phyloP scores from a whole-genome alignment of 2,329 filamentous ascomycete genomes.

The Seiridium cupressi region DNA sequence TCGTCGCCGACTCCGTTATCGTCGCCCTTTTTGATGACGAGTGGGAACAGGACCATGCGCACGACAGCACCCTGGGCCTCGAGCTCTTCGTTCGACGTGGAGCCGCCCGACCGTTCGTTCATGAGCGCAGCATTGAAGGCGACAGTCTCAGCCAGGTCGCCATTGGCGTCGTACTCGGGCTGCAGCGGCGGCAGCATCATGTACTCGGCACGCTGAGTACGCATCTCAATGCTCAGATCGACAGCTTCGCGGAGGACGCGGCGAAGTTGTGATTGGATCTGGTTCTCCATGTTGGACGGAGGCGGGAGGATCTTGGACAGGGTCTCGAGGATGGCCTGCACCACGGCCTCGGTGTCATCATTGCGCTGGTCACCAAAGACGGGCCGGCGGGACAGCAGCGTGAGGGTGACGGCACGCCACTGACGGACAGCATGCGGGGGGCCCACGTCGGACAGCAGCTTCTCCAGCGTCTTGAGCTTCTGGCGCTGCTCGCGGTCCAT shows the following conservation, averaged over 20 bases:
- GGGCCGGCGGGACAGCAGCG: constrained; percentile 76
- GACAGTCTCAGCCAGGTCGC: constrained; percentile 84
- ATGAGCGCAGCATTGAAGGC: constrained; percentile 91
- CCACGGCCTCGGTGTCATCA: constrained; percentile 92
- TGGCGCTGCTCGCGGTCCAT: constrained; percentile 98
- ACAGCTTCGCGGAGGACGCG: constrained; percentile 88
- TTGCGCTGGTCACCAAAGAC: constrained; percentile 81
- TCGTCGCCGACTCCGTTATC: constrained; percentile 85
- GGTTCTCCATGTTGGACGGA: constrained; percentile 73
- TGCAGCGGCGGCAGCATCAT: constrained; percentile 96
- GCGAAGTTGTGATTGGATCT: constrained; percentile 80
- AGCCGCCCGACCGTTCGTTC: constrained; percentile 81
- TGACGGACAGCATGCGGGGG: constrained; percentile 87
- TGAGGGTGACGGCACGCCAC: constrained; percentile 95
- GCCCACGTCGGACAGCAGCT: constrained; percentile 84
- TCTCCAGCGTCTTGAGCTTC: constrained; percentile 95
- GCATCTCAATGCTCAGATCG: constrained; percentile 92
- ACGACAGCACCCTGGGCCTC: constrained; percentile 76
- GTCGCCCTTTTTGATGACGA: constrained; percentile 94
- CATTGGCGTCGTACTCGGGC: constrained; percentile 91
- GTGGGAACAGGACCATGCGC: constrained; percentile 89
- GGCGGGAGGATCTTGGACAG: constrained; percentile 84
- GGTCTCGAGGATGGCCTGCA: constrained; percentile 83
- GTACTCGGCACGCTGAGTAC: constrained; percentile 93
- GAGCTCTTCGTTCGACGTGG: constrained; percentile 72